Conservation (phyloP, 129 eudicot species). For the Flaveria trinervia region DNA sequence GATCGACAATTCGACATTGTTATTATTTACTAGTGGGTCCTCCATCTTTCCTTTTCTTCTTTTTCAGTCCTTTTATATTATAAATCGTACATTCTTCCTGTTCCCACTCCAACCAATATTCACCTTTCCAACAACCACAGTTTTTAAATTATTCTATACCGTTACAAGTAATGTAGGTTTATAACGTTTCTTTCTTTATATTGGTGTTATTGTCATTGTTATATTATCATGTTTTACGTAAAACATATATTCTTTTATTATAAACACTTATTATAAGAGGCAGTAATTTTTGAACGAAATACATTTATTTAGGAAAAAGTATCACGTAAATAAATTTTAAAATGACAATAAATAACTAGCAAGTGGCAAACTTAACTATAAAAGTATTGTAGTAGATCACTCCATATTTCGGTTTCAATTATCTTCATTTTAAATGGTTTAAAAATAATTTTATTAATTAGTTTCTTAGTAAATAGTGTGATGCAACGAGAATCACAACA, state of each 20-base stretch:
- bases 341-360: neutral
- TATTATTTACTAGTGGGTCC: slow-evolving; percentile 40
- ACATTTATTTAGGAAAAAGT: neutral
- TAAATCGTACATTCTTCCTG: slow-evolving; percentile 14
- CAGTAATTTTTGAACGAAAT: neutral
- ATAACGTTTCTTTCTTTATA: neutral
- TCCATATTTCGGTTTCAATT: neutral
- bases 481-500: no score
- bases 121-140: slow-evolving; percentile 41
- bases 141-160: neutral
- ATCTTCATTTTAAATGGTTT: neutral
- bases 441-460: no score
- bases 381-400: neutral
- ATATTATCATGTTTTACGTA: neutral
- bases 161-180: neutral
- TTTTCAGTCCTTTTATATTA: slow-evolving; percentile 26
- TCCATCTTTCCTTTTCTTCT: slow-evolving; percentile 21
- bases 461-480: no score
- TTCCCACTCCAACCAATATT: slow-evolving; percentile 33
- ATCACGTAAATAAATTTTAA: neutral
- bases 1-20: slow-evolving; percentile 30
- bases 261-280: neutral
- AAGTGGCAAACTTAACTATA: neutral
- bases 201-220: neutral
- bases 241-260: neutral